Conservation (phyloP, 306 rosid species). For the Begonia loranthoides region DNA sequence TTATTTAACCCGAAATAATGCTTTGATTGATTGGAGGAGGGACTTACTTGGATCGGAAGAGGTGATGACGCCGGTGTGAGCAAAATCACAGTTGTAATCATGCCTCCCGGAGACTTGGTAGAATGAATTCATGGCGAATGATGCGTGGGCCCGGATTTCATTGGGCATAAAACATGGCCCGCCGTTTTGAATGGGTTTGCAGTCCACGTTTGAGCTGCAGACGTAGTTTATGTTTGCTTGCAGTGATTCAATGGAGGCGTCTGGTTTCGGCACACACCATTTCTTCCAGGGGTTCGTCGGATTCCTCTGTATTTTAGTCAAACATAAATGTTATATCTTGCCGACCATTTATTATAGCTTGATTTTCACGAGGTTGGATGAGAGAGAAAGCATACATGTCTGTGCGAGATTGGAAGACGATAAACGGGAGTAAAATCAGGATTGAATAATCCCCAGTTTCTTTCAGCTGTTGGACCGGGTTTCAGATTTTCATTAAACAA, state of each 20-base stretch:
- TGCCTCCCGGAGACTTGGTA: constrained; percentile 45
- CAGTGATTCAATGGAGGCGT: constrained; percentile 22
- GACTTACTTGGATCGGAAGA: constrained; percentile 38
- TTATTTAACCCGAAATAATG: too few species aligned
- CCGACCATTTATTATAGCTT: neutral
- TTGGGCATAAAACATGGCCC: constrained; percentile 44
- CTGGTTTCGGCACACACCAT: constrained; percentile 62
- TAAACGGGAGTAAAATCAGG: constrained; percentile 77
- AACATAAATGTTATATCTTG: neutral
- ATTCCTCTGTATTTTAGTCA: too few species aligned
- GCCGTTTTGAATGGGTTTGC: constrained; percentile 51
- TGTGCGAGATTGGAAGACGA: constrained; percentile 39
- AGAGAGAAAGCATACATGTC: constrained; percentile 10
- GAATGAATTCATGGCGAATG: constrained; percentile 66
- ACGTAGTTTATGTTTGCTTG: constrained; percentile 59
- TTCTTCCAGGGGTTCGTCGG: constrained; percentile 10
- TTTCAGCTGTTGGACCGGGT: constrained; percentile 79
- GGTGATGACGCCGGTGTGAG: constrained; percentile 27
- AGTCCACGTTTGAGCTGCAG: constrained; percentile 44
- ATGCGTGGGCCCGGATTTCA: constrained; percentile 30
- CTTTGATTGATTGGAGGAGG: neutral
- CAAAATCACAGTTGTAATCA: constrained; percentile 56
- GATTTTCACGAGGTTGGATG: neutral
- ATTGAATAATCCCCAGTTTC: constrained; percentile 68
- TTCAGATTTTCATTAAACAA: constrained; percentile 76